Evolutionary conservation across 768 basidiomycete species (phyloP).

Genomic region (Neoboletus magnificus): DNA sequence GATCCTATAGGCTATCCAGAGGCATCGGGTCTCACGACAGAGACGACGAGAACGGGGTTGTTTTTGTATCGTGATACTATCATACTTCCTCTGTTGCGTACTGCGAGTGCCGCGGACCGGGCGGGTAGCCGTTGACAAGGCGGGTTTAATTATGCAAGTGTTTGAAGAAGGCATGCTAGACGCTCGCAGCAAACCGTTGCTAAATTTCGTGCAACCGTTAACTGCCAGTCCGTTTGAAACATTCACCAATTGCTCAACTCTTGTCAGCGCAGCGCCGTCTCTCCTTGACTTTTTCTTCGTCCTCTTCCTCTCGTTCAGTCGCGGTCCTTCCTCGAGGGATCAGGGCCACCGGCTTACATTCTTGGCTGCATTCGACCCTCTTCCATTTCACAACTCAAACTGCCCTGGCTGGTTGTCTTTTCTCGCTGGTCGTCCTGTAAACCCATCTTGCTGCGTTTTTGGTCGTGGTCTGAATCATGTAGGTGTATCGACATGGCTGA

Average conservation of each 20-base stretch:
- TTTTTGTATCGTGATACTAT: background rate
- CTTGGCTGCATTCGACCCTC: slow-evolving; percentile 9
- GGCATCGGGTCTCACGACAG: slow-evolving; percentile 33
- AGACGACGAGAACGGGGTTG: slow-evolving; percentile 8
- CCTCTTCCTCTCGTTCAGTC: background rate
- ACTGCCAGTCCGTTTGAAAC: slow-evolving; percentile 1
- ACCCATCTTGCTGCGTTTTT: slow-evolving; percentile 1
- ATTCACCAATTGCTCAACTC: background rate
- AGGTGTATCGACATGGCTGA: slow-evolving; percentile 4
- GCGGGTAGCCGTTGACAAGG: background rate
- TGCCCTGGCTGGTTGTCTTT: slow-evolving; percentile 21
- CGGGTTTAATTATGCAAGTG: slow-evolving; percentile 5
- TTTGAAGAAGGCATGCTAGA: background rate
- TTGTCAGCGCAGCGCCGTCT: background rate
- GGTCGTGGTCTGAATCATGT: slow-evolving; percentile 20
- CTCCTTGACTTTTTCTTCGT: slow-evolving; percentile 1
- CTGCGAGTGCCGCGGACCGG: background rate
- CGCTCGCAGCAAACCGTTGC: background rate
- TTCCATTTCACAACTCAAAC: slow-evolving; percentile 9
- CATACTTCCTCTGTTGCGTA: background rate
- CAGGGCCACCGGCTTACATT: slow-evolving; percentile 9
- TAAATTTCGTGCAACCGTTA: slow-evolving; percentile 2
- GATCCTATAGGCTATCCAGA: slow-evolving; percentile 62
- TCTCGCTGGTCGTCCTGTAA: slow-evolving; percentile 21
- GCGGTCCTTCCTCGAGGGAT: slow-evolving; percentile 7